phyloP scores from a whole-genome alignment of 192 early-diverging fungal species.

The Rhizophagus prolifer region DNA sequence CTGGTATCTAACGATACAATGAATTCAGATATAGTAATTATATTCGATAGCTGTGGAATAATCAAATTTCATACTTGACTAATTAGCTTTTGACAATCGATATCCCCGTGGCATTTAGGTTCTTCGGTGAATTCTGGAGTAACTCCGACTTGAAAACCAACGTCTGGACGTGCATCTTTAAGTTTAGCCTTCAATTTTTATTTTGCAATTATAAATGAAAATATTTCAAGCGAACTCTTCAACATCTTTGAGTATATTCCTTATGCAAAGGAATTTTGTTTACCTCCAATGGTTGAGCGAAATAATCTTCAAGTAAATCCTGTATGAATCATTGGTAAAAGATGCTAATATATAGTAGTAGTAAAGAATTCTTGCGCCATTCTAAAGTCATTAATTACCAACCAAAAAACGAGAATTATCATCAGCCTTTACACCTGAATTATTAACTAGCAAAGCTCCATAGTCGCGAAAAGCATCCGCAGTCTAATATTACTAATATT shows the following conservation, averaged over 20 bases:
- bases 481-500: conserved; percentile 36
- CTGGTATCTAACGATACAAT: conserved; percentile 41
- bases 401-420: conserved; percentile 45
- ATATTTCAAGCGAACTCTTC: background rate
- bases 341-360: background rate
- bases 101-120: conserved; percentile 61
- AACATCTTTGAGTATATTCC: background rate
- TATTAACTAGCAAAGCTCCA: conserved; percentile 62
- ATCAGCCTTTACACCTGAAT: conserved; percentile 63
- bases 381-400: background rate
- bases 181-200: conserved; percentile 42
- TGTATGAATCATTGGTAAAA: conserved; percentile 15
- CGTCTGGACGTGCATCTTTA: conserved; percentile 61
- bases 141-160: conserved; percentile 55
- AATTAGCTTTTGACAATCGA: conserved; percentile 57
- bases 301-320: conserved; percentile 74
- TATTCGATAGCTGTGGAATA: background rate
- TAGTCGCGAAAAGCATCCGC: conserved; percentile 61
- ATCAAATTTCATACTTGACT: conserved; percentile 32
- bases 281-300: conserved; percentile 55
- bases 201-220: no score
- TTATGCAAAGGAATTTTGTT: background rate
- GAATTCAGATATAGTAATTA: background rate
- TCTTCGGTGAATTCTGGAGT: conserved; percentile 70
- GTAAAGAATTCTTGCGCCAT: conserved; percentile 7